Evolutionary conservation across 331 rosid genomes (phyloP).

Genomic region (Dryas integrifolia): DNA sequence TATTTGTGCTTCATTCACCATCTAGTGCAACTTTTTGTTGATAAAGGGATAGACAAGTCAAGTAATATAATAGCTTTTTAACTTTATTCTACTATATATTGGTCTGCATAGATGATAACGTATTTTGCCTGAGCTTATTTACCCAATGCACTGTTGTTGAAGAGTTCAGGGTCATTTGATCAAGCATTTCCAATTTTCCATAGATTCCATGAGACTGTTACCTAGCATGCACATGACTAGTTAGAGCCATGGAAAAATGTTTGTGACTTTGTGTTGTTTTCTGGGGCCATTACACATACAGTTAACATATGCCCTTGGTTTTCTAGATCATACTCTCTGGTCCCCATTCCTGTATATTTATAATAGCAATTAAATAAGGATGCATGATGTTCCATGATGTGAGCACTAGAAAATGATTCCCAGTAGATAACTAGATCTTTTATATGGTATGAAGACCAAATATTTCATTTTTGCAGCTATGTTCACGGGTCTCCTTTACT

Average conservation of each 20-base stretch:
- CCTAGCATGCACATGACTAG: neutral
- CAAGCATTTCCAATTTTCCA: neutral
- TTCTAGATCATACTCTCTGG: neutral
- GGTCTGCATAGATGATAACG: neutral
- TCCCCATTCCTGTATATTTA: neutral
- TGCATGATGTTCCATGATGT: neutral
- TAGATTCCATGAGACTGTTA: slow-evolving; percentile 6
- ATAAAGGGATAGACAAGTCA: neutral
- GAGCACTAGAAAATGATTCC: neutral
- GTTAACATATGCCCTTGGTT: neutral
- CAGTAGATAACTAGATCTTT: slow-evolving; percentile 1
- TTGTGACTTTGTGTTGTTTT: neutral
- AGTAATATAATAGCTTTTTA: neutral
- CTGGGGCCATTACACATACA: neutral
- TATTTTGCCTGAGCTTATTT: neutral
- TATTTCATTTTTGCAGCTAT: slow-evolving; percentile 54
- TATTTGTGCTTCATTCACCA: slow-evolving; percentile 20
- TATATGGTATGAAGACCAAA: slow-evolving; percentile 20
- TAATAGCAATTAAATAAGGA: neutral
- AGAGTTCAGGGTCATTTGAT: slow-evolving; percentile 10
- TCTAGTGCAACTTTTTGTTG: neutral
- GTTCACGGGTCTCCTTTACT: slow-evolving; percentile 92
- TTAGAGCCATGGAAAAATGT: neutral
- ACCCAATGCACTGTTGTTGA: neutral
- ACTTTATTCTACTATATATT: neutral